A percentile compares a stretch with the other conserved stretches of the same genome.
phyloP scores from a whole-genome alignment of 805 yeast species.

The Ogataea philodendri region DNA sequence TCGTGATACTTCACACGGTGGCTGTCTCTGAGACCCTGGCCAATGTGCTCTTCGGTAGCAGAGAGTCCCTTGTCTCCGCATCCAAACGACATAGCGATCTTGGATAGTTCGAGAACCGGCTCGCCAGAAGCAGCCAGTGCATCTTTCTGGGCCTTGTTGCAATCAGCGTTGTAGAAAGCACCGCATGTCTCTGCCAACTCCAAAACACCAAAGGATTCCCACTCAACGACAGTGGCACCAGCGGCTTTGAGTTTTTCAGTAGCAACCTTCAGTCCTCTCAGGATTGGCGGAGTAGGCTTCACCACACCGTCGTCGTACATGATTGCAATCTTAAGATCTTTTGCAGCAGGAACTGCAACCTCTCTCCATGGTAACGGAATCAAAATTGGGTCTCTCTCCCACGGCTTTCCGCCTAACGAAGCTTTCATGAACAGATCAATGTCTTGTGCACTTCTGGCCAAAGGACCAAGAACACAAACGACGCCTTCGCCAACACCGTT shows the following conservation, averaged over 20 bases:
- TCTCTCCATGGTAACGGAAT: conserved; percentile 53
- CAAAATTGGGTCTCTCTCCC: conserved; percentile 50
- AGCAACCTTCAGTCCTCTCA: conserved; percentile 44
- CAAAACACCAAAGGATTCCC: conserved; percentile 53
- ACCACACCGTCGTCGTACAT: conserved; percentile 48
- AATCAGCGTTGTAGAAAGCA: conserved; percentile 58
- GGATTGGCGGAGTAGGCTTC: conserved; percentile 49
- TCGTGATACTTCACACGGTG: conserved; percentile 51
- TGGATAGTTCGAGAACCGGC: conserved; percentile 56
- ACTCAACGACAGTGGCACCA: conserved; percentile 52
- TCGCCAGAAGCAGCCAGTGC: conserved; percentile 60
- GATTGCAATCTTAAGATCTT: conserved; percentile 45
- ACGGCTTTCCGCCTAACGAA: conserved; percentile 49
- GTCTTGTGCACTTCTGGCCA: conserved; percentile 48
- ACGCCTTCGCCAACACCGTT: conserved; percentile 48
- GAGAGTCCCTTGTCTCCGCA: conserved; percentile 48
- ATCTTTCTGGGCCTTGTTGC: conserved; percentile 49
- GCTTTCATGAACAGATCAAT: conserved; percentile 48
- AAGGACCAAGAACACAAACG: conserved; percentile 44
- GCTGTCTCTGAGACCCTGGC: conserved; percentile 49
- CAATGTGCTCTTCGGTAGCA: conserved; percentile 46
- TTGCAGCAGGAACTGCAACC: conserved; percentile 35
- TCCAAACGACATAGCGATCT: conserved; percentile 52
- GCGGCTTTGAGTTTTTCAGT: conserved; percentile 52
- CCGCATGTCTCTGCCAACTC: conserved; percentile 54